These are phyloP conservation scores for Colletotrichum orbiculare DNA, from an alignment of 2,329 filamentous ascomycete species.

Conservation along the genomic window DNA sequence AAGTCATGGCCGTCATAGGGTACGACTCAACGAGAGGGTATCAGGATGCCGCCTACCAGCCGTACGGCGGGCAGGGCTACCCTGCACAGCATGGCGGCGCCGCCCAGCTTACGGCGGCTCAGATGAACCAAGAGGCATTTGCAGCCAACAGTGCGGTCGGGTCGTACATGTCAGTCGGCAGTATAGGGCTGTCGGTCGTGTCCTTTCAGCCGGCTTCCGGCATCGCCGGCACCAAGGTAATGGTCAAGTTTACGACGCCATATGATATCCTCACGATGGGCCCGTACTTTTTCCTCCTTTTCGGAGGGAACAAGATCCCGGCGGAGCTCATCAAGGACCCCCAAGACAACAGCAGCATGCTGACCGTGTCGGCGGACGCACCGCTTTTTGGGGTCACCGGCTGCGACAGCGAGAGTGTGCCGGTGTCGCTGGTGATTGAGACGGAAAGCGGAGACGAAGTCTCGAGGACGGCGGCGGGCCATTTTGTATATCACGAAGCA, in stretches of 20 bases:
- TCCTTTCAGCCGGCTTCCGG: conserved; percentile 79
- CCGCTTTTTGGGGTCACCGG: conserved; percentile 69
- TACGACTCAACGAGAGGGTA: conserved; percentile 71
- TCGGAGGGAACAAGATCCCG: conserved; percentile 78
- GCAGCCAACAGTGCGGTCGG: conserved; percentile 71
- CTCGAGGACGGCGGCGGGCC: conserved; percentile 59
- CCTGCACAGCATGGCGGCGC: conserved; percentile 54
- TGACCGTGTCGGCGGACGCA: conserved; percentile 77
- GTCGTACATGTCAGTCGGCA: conserved; percentile 70
- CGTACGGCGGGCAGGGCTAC: conserved; percentile 61
- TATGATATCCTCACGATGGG: conserved; percentile 75
- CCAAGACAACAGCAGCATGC: conserved; percentile 70
- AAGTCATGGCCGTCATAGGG: conserved; percentile 49
- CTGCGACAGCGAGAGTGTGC: conserved; percentile 62
- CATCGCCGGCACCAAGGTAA: conserved; percentile 74
- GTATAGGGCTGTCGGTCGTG: conserved; percentile 65
- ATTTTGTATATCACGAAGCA: conserved; percentile 57
- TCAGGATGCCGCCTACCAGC: conserved; percentile 66
- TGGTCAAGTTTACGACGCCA: conserved; percentile 78
- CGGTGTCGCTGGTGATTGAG: conserved; percentile 65
- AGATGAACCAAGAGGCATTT: conserved; percentile 67
- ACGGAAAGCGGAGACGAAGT: conserved; percentile 63
- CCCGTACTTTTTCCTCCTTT: conserved; percentile 74
- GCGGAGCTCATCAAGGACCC: conserved; percentile 72
- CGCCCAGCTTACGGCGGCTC: conserved; percentile 58